phyloP scores from a whole-genome alignment of 257 asterid genomes.

The Nemophila menziesii region DNA sequence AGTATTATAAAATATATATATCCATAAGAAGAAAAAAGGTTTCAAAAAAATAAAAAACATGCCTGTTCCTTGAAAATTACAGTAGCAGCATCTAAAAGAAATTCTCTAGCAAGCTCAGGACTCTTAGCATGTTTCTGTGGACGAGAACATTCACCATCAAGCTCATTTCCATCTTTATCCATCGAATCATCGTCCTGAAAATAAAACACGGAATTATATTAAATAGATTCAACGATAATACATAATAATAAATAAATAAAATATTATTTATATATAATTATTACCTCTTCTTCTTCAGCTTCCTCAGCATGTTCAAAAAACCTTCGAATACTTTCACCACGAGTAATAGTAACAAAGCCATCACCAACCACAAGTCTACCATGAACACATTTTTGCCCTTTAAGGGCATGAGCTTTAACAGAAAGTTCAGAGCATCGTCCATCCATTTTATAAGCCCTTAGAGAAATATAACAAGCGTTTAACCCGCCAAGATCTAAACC shows the following conservation, averaged over 20 bases:
- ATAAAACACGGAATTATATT: constrained; percentile 8
- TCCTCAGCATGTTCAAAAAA: constrained; percentile 99
- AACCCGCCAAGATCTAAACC: constrained; percentile 81
- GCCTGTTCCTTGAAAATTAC: constrained; percentile 98
- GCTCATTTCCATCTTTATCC: constrained; percentile 93
- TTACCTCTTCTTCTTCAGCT: constrained; percentile 99
- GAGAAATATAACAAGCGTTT: constrained; percentile 78
- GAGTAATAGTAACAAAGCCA: constrained; percentile 67
- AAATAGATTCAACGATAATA: no score
- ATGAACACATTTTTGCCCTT: constrained; percentile 87
- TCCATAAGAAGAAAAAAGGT: no score
- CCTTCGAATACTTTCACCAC: constrained; percentile 69
- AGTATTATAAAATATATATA: neutral
- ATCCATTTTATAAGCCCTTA: constrained; percentile 83
- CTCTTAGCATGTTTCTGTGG: constrained; percentile 99
- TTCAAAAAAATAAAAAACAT: constrained; percentile 18
- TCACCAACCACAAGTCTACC: constrained; percentile 93
- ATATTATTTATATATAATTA: no score
- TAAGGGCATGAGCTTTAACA: constrained; percentile 94
- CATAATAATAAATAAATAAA: no score
- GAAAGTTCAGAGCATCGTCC: constrained; percentile 75
- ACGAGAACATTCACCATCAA: constrained; percentile 91
- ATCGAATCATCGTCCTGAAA: constrained; percentile 89
- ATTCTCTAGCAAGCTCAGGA: constrained; percentile 99
- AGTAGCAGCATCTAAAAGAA: constrained; percentile 98